These are phyloP conservation scores for Strobilomyces dryophilus DNA, from an alignment of 768 basidiomycete genomes.

Conservation along the genomic window DNA sequence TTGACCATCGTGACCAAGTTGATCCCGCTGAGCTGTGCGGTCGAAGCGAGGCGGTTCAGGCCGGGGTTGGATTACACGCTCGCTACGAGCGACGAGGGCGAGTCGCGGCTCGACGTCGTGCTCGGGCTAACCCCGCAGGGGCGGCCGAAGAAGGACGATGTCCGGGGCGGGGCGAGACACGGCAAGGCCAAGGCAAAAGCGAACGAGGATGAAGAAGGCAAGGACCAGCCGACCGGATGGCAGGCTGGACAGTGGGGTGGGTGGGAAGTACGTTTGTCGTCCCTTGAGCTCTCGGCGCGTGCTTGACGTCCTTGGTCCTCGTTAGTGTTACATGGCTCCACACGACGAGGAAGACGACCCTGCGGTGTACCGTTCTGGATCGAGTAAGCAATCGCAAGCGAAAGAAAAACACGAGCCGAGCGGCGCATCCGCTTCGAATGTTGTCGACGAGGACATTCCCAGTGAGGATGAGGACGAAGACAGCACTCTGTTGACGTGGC, in stretches of 20 bases:
- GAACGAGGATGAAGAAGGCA: slow-evolving; percentile 26
- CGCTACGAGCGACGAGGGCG: slow-evolving; percentile 79
- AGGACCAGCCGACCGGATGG: slow-evolving; percentile 49
- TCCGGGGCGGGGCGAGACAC: slow-evolving; percentile 6
- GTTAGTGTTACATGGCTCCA: slow-evolving; percentile 89
- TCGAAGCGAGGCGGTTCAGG: slow-evolving; percentile 85
- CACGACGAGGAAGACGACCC: slow-evolving; percentile 95
- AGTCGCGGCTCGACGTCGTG: slow-evolving; percentile 80
- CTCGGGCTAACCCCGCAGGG: slow-evolving; percentile 79
- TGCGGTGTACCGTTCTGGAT: slow-evolving; percentile 77
- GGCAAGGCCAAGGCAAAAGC: slow-evolving; percentile 30
- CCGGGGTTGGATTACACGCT: slow-evolving; percentile 95
- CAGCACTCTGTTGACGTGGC: slow-evolving; percentile 78
- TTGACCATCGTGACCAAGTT: slow-evolving; percentile 66
- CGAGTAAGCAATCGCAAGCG: slow-evolving; percentile 35
- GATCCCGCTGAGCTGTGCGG: slow-evolving; percentile 64
- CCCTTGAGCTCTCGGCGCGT: neutral
- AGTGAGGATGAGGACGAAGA: slow-evolving; percentile 50
- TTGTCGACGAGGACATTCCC: slow-evolving; percentile 5
- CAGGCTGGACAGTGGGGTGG: slow-evolving; percentile 80
- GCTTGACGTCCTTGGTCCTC: neutral
- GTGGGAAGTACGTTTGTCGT: slow-evolving; percentile 68
- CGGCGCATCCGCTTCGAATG: slow-evolving; percentile 12
- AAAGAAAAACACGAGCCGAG: slow-evolving; percentile 15
- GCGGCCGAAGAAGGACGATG: slow-evolving; percentile 16